Evolutionary conservation across 169 alveolate species (phyloP).

Genomic region (Nephromyces sp.): DNA sequence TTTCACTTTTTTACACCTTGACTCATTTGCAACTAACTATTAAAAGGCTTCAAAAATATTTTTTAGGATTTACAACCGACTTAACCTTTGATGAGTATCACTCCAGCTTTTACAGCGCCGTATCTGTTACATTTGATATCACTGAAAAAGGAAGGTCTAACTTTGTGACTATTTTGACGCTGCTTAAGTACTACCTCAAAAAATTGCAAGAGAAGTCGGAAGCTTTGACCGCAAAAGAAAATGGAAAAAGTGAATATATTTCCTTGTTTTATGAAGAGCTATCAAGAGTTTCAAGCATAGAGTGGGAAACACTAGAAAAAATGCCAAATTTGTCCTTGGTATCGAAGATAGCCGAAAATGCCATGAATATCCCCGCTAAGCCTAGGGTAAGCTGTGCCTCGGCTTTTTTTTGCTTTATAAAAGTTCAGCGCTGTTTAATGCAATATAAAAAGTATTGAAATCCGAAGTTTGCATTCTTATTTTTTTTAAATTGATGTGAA

Average conservation of each 20-base stretch:
- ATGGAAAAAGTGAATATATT: background rate
- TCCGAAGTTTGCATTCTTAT: too few species aligned
- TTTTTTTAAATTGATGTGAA: too few species aligned
- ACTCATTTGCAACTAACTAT: too few species aligned
- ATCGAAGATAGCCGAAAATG: background rate
- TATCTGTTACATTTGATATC: background rate
- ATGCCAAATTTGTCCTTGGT: background rate
- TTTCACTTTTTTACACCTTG: too few species aligned
- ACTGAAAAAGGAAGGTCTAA: background rate
- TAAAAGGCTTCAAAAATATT: too few species aligned
- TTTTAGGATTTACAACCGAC: background rate
- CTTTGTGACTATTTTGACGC: background rate
- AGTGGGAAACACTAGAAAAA: background rate
- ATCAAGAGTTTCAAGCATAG: background rate
- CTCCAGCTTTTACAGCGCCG: background rate
- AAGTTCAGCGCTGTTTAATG: too few species aligned
- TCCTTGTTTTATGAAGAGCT: background rate
- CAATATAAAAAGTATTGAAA: too few species aligned
- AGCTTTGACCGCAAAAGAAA: background rate
- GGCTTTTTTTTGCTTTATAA: too few species aligned
- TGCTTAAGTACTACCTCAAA: background rate
- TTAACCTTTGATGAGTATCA: background rate
- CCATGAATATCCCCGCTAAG: background rate
- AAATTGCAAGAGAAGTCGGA: background rate
- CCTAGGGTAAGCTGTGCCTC: too few species aligned